Base-by-base conservation (phyloP, 331 rosid species). In the Arachis monticola region DNA sequence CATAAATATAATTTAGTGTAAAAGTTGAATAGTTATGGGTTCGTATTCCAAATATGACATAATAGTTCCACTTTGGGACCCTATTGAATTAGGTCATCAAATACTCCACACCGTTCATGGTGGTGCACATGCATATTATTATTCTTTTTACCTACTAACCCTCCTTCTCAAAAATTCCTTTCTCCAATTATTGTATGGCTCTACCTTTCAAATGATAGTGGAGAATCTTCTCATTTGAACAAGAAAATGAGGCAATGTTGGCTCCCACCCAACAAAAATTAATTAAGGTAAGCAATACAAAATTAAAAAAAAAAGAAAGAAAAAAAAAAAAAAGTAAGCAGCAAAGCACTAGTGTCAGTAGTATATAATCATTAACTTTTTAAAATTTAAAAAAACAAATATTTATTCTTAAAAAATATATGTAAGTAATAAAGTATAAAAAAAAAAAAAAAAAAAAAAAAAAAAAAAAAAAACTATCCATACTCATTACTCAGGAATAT, bases 101-200 rank as follows among this genome's bases (percentile, higher is more conserved):
- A 46, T 45, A 5, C 41, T 46, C 56, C 56, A 3, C 1, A 30
- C 62, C 52, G 53, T 51, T 64, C 10, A 8, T 52, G 30, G 55
- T 22, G 79, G 57, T 42, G 65, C 66, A 44, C 79, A 53, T 10
- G 10, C 59, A 17, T n/a, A n/a, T n/a, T n/a, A n/a, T n/a, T 41
- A 11, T 63, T 44, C 47, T 44, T 44, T 44, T 44, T 44, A 44
- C 47, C 11, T 74, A 10, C 17, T 55, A 56, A 40, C n/a, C 57
- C 13, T 27, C 12, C 46, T n/a, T 7, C 38, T 14, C 50, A n/a
- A 6, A 1, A 6, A 46, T 55, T 55, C 55, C 8, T n/a, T 44
- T 41, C 8, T 5, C 47, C n/a, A n/a, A 56, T 53, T 10, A 35
- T 2, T 35, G 38, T 35, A 14, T 70, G 55, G 53, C 53, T 45